A percentile compares a stretch with the other conserved stretches of the same genome.
These are phyloP conservation scores for Didymella sp. DNA, from an alignment of 2,329 filamentous ascomycete genomes.

Conservation along the genomic window DNA sequence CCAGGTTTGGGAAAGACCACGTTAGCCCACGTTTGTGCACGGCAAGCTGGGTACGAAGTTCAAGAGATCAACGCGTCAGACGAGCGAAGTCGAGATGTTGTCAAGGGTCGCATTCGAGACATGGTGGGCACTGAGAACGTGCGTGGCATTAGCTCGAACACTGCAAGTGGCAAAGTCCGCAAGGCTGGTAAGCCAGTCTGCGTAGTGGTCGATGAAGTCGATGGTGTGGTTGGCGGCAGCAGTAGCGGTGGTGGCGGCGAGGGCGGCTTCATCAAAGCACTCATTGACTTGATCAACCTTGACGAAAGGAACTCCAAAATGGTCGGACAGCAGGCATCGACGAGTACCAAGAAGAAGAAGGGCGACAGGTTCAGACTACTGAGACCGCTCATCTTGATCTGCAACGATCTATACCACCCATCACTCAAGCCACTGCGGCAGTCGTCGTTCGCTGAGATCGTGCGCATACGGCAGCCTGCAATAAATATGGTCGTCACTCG, in stretches of 20 bases:
- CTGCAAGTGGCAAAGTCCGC: slow-evolving; percentile 61
- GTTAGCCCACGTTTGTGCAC: slow-evolving; percentile 92
- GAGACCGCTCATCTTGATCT: slow-evolving; percentile 89
- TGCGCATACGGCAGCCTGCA: slow-evolving; percentile 88
- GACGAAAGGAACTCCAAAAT: slow-evolving; percentile 79
- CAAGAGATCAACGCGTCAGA: slow-evolving; percentile 98
- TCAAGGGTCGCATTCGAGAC: slow-evolving; percentile 88
- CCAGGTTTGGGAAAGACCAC: slow-evolving; percentile 97
- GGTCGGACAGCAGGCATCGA: slow-evolving; percentile 44
- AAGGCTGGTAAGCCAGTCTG: slow-evolving; percentile 87
- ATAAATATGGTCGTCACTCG: slow-evolving; percentile 84
- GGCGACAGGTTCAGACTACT: slow-evolving; percentile 86
- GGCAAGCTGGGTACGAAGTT: slow-evolving; percentile 93
- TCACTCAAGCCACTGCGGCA: slow-evolving; percentile 86
- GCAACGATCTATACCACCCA: slow-evolving; percentile 95
- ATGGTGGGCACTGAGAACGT: slow-evolving; percentile 95
- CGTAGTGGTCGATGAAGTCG: slow-evolving; percentile 94
- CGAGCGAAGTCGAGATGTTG: slow-evolving; percentile 86
- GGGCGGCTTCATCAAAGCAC: slow-evolving; percentile 91
- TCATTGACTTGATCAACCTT: slow-evolving; percentile 85
- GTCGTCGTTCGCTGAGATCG: slow-evolving; percentile 82
- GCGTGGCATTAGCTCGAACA: slow-evolving; percentile 68
- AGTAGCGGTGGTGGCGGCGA: slow-evolving; percentile 74
- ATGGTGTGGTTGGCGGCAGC: slow-evolving; percentile 82
- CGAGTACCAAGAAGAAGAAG: slow-evolving; percentile 65